Evolutionary conservation across 2,329 filamentous ascomycete genomes (phyloP), one percentile per base, ranked within the genome.

Genomic region (Rhinocladiella similis): DNA sequence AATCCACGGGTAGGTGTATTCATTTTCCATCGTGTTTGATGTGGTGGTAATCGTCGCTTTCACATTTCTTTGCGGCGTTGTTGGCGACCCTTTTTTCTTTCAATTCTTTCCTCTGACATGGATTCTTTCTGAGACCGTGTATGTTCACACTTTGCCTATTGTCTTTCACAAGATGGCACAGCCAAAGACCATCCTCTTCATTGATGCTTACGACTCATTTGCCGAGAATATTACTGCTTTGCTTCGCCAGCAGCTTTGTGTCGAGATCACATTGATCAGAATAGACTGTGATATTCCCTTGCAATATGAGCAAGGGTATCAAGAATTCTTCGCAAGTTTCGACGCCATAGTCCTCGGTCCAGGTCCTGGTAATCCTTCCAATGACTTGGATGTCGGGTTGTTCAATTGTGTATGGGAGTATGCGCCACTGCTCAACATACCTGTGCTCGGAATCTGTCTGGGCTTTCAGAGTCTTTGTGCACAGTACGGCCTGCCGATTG

Each of bases 181-280:
- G 35, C 41, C 35, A 22, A 41, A 41, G 38, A 56, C 59, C 12
- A 45, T 97, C 60, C 83, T 97, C 61, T 96, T 96, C 74, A 80
- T 99, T 64, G 94, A 97, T 72, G 92, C 93, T 60, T 96, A 96
- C 74, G 94, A 99, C 76, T 97, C 92, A 41, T 99, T 97, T 74
- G 90, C 91, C 53, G 92, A 96, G 75, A 97, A 97, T 75, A 94
- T 97, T 67, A 85, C 95, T 51, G 86, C 89, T 5, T 83, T 96
- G 33, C 80, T 97, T 46, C 83, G 88, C 65, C 84, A 87, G 3
- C 80, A 84, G 3, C 80, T 96, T 7, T 75, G 80, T 57, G 88
- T 83, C 18, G 78, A 86, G 14, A 87, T 96, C 33, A 82, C 83
- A 45, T 83, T 89, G 42, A 78, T 96, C 57, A 84, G 83, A 61